Percentiles rank a stretch among this genome's conserved stretches.
phyloP scores from a whole-genome alignment of 2,329 filamentous ascomycete species.

The Diplodia intermedia region DNA sequence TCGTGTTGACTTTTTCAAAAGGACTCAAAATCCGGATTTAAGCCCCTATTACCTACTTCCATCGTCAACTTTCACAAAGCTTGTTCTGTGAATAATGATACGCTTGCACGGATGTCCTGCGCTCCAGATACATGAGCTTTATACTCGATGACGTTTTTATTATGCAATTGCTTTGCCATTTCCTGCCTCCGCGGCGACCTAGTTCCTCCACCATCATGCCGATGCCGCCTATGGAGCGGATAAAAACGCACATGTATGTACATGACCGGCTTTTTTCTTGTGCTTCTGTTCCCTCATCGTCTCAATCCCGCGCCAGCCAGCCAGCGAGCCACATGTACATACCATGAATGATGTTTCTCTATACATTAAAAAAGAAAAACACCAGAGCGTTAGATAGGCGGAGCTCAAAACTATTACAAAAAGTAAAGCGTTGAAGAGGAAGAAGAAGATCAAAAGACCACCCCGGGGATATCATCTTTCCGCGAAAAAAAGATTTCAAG shows the following conservation, averaged over 20 bases:
- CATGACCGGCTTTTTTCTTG: background rate
- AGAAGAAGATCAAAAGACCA: no score
- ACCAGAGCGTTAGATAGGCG: background rate
- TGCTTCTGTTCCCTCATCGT: background rate
- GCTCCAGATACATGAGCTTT: background rate
- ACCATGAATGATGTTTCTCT: background rate
- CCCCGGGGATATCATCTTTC: no score
- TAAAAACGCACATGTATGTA: background rate
- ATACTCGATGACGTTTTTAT: background rate
- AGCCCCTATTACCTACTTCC: background rate
- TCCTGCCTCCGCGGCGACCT: background rate
- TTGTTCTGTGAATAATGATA: background rate
- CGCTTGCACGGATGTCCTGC: background rate
- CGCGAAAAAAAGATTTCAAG: no score
- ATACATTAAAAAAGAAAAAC: background rate
- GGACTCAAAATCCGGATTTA: background rate
- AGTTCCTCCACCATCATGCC: no score
- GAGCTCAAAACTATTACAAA: background rate
- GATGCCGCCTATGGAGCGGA: background rate
- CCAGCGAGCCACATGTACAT: background rate
- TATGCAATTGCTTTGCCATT: slow-evolving; percentile 19
- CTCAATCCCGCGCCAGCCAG: slow-evolving; percentile 1
- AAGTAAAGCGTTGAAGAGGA: no score
- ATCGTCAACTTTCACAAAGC: background rate
- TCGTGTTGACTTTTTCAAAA: no score